Evolutionary conservation across 2,329 filamentous ascomycete genomes (phyloP), one percentile per base, ranked within the genome.

Genomic region (Fonsecaea pedrosoi): DNA sequence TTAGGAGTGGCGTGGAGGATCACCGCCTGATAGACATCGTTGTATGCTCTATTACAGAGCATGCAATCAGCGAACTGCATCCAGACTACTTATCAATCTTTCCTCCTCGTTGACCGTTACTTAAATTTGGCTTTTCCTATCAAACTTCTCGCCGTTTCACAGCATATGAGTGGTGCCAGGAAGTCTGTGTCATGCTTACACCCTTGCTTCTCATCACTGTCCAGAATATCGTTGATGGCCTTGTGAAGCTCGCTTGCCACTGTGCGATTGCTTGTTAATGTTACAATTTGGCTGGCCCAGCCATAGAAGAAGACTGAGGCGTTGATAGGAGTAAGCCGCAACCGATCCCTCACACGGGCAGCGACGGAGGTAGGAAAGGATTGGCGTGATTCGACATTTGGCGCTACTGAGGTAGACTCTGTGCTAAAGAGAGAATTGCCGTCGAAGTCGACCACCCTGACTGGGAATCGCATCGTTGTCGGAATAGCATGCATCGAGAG

Each of bases 271-370:
- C 88, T 89, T 2, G 90, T 92, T 60, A 94, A 78, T 0, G 90
- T 93, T 1, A 89, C 90, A 32, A 85, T 74, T 0, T 83, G 80
- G 8, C 81, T 78, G 9, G 82, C 82, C 91, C 91, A 94, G 15
- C 90, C 90, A 73, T 88, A 88, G 60, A 90, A 80, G 74, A 93
- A 92, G 8, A 92, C 90, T 21, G 89, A 88, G 61, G 83, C 78
- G 72, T 92, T 92, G 64, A 91, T 87, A 12, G 82, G 77, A 0
- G 85, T 87, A 60, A 91, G 79, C 5, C 81, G 78, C 8, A 80
- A 71, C 4, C 30, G 53, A 7, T 53, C 32, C 25, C 21, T 63
- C 15, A 37, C 42, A 15, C 57, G 59, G 12, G 37, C 25, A 34
- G 66, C 64, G 9, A 67, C 61, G 6, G 54, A 60, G 34, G 58